Base-by-base conservation (phyloP, 2,329 filamentous ascomycete genomes). In the Colletotrichum chrysophilum region DNA sequence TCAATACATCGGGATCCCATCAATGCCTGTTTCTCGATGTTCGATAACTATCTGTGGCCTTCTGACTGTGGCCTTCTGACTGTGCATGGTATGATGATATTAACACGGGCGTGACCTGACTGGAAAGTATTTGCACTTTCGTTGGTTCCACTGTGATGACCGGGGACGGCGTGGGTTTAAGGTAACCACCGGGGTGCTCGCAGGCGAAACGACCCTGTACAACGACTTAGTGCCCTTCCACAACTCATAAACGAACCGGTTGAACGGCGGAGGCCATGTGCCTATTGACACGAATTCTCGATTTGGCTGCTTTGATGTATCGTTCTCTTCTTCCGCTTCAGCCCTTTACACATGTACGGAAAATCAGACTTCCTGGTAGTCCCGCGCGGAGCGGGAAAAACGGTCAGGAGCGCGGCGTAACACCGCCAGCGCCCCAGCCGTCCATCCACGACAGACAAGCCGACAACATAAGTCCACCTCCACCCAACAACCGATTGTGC, bases 281-380 rank as follows among this genome's bases (percentile, higher is more conserved):
- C 28, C 9, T 10, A 16, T 32, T 60, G 61, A 66, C 72, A 62
- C 52, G 61, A 61, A 71, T 64, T 75, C 56, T 61, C 56, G 43
- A 64, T 71, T 74, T 64, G 38, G 21, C 60, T 68, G 55, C 38
- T 34, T 28, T 34, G 38, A 62, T 68, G 26, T 68, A 24, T 48
- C 43, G 55, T 56, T 55, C 64, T 43, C 62, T 32, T 68, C 56
- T 38, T 62, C 69, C 55, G 36, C 62, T 36, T 71, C 73, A 64
- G 56, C 56, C 69, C 69, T 56, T 48, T 67, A 72, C 32, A 38
- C 69, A 73, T 71, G 70, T 75, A 68, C 64, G 73, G 69, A 48
- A 67, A 67, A 58, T 72, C 69, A 58, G 56, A 72, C 73, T 75
- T 75, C 56, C 26, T 21, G 56, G 24, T 30, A 62, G 62, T 67